Base-by-base conservation (phyloP, 208 protist genomes). In the Wallacemonas rigidus region DNA sequence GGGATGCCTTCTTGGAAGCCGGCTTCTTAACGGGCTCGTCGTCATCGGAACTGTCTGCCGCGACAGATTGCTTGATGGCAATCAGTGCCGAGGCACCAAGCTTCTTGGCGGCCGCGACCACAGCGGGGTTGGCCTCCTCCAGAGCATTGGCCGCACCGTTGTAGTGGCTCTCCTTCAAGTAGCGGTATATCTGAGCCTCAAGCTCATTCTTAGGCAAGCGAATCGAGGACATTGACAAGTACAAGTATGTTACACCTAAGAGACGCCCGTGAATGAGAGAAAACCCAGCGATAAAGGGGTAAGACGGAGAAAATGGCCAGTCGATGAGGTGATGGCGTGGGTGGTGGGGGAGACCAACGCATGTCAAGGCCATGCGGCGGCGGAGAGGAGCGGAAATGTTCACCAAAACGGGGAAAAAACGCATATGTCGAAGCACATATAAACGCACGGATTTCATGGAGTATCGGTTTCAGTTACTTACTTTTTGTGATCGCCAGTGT, bases 111-210 rank as follows among this genome's bases (percentile, higher is more conserved):
- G 69, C 70, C 2, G 63, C 47, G 9, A 85, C 88, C 5, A 82
- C 86, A 50, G 81, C 74, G 11, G 92, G 87, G 70, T 93, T 96
- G 6, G 76, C 80, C 62, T 77, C 78, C 75, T 92, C 80, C 5
- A 96, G 80, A 8, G 85, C 89, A 1, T 86, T 80, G n/a, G 89
- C 92, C 40, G 89, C 85, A 26, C 83, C 71, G 40, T 69, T 77
- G 81, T 93, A 94, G 45, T 85, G 88, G 58, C 68, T 71, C 17
- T 92, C 82, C 75, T 91, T 76, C 36, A 96, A 61, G 81, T 96
- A 96, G 58, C 83, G 81, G 80, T 85, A 93, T 48, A 96, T 91
- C 65, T 96, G 92, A 70, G 92, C 89, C 67, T 93, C 86, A 2
- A 96, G 76, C 77, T 92, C 86, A 63, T 93, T 80, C 73, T 95